Percentiles rank a stretch among this genome's conserved stretches.
Evolutionary conservation across 345 rosid genomes (phyloP).

Genomic region (Erodium maritimum): DNA sequence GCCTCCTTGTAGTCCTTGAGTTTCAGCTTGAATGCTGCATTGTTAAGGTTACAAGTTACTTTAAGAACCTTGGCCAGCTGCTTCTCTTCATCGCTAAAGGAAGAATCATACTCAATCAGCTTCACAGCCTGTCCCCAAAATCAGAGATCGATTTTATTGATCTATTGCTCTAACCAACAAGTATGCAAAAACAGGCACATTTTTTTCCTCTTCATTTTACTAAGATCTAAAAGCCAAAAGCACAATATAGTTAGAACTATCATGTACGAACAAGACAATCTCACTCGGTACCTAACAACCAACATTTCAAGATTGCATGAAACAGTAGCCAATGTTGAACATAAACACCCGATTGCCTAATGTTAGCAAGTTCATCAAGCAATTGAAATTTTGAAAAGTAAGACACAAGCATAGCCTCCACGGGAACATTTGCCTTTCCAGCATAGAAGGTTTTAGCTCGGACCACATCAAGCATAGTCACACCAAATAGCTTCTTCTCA

Average conservation of each 20-base stretch:
- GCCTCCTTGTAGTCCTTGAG: constrained; percentile 14
- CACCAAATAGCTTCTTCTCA: constrained; percentile 38
- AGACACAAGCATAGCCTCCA: constrained; percentile 25
- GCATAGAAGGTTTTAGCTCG: constrained; percentile 72
- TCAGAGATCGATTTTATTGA: background rate
- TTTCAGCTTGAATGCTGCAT: constrained; percentile 18
- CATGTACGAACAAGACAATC: too few species aligned
- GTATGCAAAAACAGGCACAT: too few species aligned
- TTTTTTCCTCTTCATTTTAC: too few species aligned
- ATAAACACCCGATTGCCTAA: too few species aligned
- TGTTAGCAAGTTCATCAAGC: too few species aligned
- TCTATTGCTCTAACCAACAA: too few species aligned
- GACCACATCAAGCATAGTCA: constrained; percentile 64
- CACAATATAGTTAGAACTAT: too few species aligned
- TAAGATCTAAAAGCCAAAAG: too few species aligned
- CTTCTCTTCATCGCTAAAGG: constrained; percentile 20
- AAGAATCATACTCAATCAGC: constrained; percentile 9
- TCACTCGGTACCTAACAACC: too few species aligned
- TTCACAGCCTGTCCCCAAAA: constrained; percentile 10
- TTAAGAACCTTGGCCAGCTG: constrained; percentile 12
- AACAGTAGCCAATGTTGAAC: too few species aligned
- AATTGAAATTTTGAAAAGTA: constrained; percentile 1
- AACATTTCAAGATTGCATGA: too few species aligned
- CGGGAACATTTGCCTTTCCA: constrained; percentile 48
- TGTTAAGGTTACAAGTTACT: constrained; percentile 11